Base-by-base conservation (phyloP, 2,329 filamentous ascomycete genomes). In the Alternaria panax region DNA sequence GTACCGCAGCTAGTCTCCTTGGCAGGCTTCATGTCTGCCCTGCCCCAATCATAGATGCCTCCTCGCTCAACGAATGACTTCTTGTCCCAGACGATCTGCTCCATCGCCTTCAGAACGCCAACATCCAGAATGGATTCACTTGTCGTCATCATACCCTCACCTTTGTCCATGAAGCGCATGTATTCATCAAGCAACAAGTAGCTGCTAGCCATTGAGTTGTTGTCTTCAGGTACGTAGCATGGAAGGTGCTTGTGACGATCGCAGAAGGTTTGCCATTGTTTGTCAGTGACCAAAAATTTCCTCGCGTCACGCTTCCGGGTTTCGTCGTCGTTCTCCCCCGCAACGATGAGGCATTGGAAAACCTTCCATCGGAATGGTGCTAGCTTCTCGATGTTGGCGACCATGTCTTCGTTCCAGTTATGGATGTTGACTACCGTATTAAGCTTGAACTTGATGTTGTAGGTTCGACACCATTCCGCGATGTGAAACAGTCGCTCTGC, bases 361-460 rank as follows among this genome's bases (percentile, higher is more conserved):
- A 42, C 38, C 36, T 59, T 54, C 56, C 50, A 59, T 18, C 56
- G 50, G 50, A 59, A 59, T 24, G 56, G 50, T n/a, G 43, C 51
- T 25, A 59, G 51, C 38, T 50, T 27, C 7, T 50, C 36, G 12
- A 59, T 50, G 3, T 54, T 25, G 36, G 28, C 45, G 11, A 34
- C 30, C 51, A 54, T 59, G 8, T 59, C 51, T 54, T 59, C 51
- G 18, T 54, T 18, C 45, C 38, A 59, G 28, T 59, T 59, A 45
- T 45, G 34, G 0, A 34, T 25, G 8, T 54, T 54, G 7, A 59
- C 56, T 4, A 59, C 56, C 2, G 56, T 59, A 20, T 59, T 59
- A 1, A 59, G 28, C 45, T 59, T 54, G 45, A 59, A 54, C 36
- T 54, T 54, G 18, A 59, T 22, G 16, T 38, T 32, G 38, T 54